A percentile compares a stretch with the other conserved stretches of the same genome.
Evolutionary conservation across 2,329 filamentous ascomycete species (phyloP).

Genomic region (Venturia oleaginea): DNA sequence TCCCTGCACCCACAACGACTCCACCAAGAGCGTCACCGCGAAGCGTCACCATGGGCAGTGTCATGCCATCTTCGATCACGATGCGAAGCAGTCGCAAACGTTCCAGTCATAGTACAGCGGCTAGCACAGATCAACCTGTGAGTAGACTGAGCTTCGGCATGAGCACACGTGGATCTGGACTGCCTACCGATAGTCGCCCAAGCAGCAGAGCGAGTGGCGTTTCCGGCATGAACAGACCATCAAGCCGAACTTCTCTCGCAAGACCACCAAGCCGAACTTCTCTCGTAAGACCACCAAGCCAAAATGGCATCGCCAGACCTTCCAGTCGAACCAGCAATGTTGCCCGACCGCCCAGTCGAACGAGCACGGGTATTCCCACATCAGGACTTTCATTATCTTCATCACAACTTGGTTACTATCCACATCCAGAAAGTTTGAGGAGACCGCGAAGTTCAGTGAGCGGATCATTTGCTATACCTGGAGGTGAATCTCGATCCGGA

Average conservation of each 20-base stretch:
- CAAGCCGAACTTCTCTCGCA: slow-evolving; percentile 9
- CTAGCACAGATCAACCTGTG: slow-evolving; percentile 21
- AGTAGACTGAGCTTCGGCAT: slow-evolving; percentile 43
- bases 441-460: slow-evolving; percentile 65
- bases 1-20: slow-evolving; percentile 70
- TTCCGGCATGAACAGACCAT: slow-evolving; percentile 27
- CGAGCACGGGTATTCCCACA: slow-evolving; percentile 37
- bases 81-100: slow-evolving; percentile 61
- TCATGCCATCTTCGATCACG: slow-evolving; percentile 47
- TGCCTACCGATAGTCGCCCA: slow-evolving; percentile 46
- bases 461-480: slow-evolving; percentile 38
- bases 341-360: slow-evolving; percentile 55
- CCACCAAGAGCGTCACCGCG: slow-evolving; percentile 77
- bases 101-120: slow-evolving; percentile 43
- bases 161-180: slow-evolving; percentile 18
- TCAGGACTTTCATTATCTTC: slow-evolving; percentile 46
- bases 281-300: slow-evolving; percentile 7
- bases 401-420: slow-evolving; percentile 40
- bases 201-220: slow-evolving; percentile 62
- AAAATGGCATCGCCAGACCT: not conserved
- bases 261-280: slow-evolving; percentile 7
- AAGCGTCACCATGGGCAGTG: slow-evolving; percentile 35
- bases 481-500: slow-evolving; percentile 26
- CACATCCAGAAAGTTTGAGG: slow-evolving; percentile 21
- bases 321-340: slow-evolving; percentile 9